These are phyloP conservation scores for Sclerotiophoma versabilis DNA, from an alignment of 2,329 filamentous ascomycete species.

Conservation along the genomic window DNA sequence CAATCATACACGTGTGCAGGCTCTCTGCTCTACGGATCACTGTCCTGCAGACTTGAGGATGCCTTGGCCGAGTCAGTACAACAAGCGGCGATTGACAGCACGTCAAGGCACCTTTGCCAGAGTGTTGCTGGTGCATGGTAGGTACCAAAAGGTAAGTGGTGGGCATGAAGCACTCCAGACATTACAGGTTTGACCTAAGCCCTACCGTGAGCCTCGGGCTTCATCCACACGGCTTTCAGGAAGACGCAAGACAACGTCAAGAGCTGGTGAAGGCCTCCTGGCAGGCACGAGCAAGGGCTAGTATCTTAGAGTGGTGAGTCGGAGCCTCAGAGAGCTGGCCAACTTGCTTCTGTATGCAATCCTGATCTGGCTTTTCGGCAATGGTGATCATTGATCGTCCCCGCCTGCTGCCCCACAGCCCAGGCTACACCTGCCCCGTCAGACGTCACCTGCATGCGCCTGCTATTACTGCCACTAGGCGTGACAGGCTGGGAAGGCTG, in stretches of 20 bases:
- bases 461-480: constrained; percentile 18
- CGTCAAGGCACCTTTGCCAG: neutral
- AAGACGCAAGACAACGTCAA: neutral
- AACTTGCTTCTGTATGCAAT: constrained; percentile 8
- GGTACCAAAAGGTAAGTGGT: neutral
- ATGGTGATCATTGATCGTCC: constrained; percentile 16
- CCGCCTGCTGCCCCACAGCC: constrained; percentile 16
- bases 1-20: neutral
- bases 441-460: constrained; percentile 24
- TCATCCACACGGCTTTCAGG: neutral
- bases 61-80: neutral
- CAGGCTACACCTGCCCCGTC: constrained; percentile 15
- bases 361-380: constrained; percentile 20
- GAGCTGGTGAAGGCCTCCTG: neutral
- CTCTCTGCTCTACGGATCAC: neutral
- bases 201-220: neutral
- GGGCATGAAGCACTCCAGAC: constrained; percentile 6
- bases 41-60: neutral
- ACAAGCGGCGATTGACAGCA: neutral
- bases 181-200: neutral
- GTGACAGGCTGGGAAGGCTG: constrained; percentile 24
- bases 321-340: neutral
- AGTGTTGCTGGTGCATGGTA: neutral
- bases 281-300: neutral
- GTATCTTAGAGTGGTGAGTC: neutral